These are phyloP conservation scores for Rheum nobile DNA, from an alignment of 148 eudicot species.

Conservation along the genomic window DNA sequence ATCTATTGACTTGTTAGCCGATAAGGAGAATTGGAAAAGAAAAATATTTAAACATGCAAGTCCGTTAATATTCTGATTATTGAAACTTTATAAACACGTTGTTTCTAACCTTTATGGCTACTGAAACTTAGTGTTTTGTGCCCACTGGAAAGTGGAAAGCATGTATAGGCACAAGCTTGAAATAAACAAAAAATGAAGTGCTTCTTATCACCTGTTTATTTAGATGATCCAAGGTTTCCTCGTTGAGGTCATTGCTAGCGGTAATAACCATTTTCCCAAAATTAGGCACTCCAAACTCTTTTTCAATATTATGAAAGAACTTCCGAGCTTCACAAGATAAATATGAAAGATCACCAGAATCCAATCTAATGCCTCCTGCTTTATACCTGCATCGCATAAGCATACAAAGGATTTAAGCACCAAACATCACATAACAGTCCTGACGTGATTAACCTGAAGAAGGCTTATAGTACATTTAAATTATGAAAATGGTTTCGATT, in stretches of 20 bases:
- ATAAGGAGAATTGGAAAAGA: not conserved
- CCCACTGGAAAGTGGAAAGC: not conserved
- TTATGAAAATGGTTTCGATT: not conserved
- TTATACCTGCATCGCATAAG: conserved; percentile 49
- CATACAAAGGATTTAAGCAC: not conserved
- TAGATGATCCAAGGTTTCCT: conserved; percentile 90
- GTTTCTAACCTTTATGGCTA: not conserved
- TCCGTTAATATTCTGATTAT: not conserved
- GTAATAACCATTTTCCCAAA: conserved; percentile 79
- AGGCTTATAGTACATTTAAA: not conserved
- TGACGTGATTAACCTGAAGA: not conserved
- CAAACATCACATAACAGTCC: not conserved
- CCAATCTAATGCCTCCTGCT: conserved; percentile 84
- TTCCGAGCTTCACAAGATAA: conserved; percentile 82
- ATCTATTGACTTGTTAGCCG: not conserved
- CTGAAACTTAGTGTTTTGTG: not conserved
- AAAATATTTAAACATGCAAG: not conserved
- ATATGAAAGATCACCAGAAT: conserved; percentile 97
- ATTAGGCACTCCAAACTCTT: conserved; percentile 57
- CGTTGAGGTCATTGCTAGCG: conserved; percentile 96
- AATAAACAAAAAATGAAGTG: not conserved
- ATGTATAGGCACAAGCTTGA: not conserved
- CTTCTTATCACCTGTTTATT: conserved; percentile 69
- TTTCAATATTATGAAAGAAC: conserved; percentile 61
- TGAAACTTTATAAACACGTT: not conserved